Conservation (phyloP, 1,284 basidiomycete species). For the Pterula multifida region DNA sequence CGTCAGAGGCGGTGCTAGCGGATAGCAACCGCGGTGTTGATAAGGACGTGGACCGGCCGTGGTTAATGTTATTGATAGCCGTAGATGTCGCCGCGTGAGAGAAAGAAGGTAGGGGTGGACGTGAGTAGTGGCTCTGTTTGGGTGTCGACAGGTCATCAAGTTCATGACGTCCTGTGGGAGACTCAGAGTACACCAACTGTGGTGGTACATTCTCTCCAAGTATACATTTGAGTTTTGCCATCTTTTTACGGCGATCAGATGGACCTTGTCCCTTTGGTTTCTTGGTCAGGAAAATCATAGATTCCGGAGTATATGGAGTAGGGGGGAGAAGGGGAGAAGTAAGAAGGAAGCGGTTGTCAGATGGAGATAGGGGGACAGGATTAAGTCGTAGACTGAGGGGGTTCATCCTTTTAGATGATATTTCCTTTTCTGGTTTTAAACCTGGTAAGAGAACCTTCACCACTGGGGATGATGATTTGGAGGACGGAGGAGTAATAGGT, state of each 20-base stretch:
- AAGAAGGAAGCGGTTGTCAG: constrained; percentile 5
- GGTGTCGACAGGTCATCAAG: background rate
- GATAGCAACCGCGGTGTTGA: background rate
- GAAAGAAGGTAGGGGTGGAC: background rate
- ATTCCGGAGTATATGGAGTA: constrained; percentile 13
- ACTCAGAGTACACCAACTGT: constrained; percentile 31
- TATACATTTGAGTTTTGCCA: constrained; percentile 39
- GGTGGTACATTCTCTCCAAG: constrained; percentile 42
- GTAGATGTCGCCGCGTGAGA: background rate
- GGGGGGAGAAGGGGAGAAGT: constrained; percentile 12
- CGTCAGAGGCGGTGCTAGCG: background rate
- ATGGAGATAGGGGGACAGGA: constrained; percentile 12
- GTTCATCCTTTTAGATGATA: constrained; percentile 2
- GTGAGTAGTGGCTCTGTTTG: background rate
- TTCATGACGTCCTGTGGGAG: background rate
- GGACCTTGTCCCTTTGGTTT: constrained; percentile 9
- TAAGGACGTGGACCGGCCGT: background rate
- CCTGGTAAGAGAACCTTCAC: constrained; percentile 9
- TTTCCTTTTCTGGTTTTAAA: constrained; percentile 5
- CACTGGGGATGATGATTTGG: background rate
- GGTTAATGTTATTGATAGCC: background rate
- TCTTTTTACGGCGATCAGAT: constrained; percentile 18
- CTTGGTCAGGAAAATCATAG: constrained; percentile 9
- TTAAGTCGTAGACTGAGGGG: constrained; percentile 21
- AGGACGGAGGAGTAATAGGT: background rate